A percentile compares a stretch with the other conserved stretches of the same genome.
Conservation (phyloP, 176 grass and related monocot genomes). For the Triticum urartu region DNA sequence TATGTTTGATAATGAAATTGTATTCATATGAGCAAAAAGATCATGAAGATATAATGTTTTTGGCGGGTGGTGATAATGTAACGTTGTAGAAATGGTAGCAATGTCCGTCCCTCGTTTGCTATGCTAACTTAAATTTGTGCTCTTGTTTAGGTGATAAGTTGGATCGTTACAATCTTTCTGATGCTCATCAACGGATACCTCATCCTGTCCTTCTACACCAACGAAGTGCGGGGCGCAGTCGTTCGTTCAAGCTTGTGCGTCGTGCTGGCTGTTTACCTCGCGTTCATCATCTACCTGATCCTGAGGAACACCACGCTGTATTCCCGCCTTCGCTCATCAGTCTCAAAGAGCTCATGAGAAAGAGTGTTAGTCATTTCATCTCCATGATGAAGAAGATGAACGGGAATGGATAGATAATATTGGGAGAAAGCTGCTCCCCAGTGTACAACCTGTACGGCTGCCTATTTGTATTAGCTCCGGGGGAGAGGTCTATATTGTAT, state of each 20-base stretch:
- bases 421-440: constrained; percentile 9
- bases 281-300: constrained; percentile 79
- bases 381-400: not conserved
- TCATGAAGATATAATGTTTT: not conserved
- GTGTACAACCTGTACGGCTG: constrained; percentile 27
- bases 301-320: constrained; percentile 48
- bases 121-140: not conserved
- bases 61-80: not conserved
- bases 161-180: constrained; percentile 79
- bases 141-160: constrained; percentile 69
- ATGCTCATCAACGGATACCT: constrained; percentile 97
- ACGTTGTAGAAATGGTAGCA: not conserved
- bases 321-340: constrained; percentile 48
- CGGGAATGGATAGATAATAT: constrained; percentile 5
- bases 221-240: constrained; percentile 61
- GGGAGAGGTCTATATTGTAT: constrained; percentile 22
- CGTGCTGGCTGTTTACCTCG: constrained; percentile 56
- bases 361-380: not conserved
- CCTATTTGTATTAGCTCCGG: constrained; percentile 25
- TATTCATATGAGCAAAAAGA: not conserved
- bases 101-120: not conserved
- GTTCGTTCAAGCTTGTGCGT: constrained; percentile 59
- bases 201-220: constrained; percentile 70
- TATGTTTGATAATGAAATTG: constrained; percentile 6
- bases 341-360: constrained; percentile 56